Base-by-base conservation (phyloP, 495 filamentous ascomycete genomes). In the Xylaria curta region DNA sequence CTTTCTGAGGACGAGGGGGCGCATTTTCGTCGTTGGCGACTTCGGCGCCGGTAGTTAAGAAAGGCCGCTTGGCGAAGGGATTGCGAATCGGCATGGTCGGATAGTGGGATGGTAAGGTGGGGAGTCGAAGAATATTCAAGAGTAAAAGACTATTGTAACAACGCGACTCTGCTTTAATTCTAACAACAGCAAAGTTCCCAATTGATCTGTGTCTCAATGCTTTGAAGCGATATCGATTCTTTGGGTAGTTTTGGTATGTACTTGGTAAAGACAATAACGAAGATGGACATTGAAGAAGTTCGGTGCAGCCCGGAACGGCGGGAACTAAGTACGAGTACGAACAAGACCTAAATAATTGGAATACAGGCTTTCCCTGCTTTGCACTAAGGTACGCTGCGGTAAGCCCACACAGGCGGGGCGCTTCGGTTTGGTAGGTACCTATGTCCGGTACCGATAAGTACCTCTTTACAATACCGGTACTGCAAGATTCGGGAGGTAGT, bases 1-100 rank as follows among this genome's bases (percentile, higher is more conserved):
- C 69, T 28, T 76, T 76, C 8, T 68, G 64, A 33, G 42, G 38
- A 19, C 73, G 49, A n/a, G 87, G 83, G 46, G 85, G 83, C 64
- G 80, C 76, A 73, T 86, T 88, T 75, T 91, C 89, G 75, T 88
- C 88, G 59, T 83, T 78, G 67, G 82, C 76, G 70, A 82, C 76
- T 31, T 81, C 74, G 71, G 82, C 74, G 70, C 78, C 78, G 9
- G 28, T 74, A 21, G 58, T 67, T 10, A 71, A 51, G 47, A 86
- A 87, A 67, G 87, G 78, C 66, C 88, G 90, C 76, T 89, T 88
- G 59, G 85, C 83, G 76, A 94, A 90, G 24, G 91, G 88, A 80
- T 93, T 94, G 73, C 91, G 91, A 78, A 94, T 92, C n/a, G 91
- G 86, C 92, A 94, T 93, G 51, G 72, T 85, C 71, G 73, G 65